Base-by-base conservation (phyloP, 768 basidiomycete species). In the Leccinum imitatum region DNA sequence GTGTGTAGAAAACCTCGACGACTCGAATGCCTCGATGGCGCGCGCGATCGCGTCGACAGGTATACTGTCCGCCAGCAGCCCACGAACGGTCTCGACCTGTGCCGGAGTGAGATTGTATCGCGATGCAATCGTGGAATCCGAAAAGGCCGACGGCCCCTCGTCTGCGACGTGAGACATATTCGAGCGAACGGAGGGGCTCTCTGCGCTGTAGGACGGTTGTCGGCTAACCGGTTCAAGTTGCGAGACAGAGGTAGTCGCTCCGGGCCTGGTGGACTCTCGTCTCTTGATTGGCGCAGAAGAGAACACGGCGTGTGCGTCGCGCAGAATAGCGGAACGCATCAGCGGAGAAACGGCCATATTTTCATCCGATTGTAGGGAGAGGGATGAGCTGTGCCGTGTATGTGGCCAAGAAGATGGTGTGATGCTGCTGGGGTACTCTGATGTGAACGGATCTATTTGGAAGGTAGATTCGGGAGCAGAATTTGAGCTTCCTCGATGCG, bases 291-390 rank as follows among this genome's bases (percentile, higher is more conserved):
- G 14, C 15, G 54, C 6, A 14, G 37, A 19, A 4, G 47, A 30
- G 30, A 15, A 50, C 15, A 21, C 30, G 2, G 57, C 56, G 17
- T 51, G 59, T 5, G 59, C 69, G 10, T 63, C 54, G 1, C 58
- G 59, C 17, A 65, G 61, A 23, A 67, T 60, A 4, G 63, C 48
- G 11, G 63, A 48, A 23, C 62, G 65, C 23, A 15, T 23, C 37
- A 33, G 17, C 1, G 59, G 59, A 13, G 57, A 19, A 13, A 70
- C 25, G 21, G 52, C 4, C 4, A 46, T 3, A 9, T n/a, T 39
- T n/a, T 19, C 11, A 17, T 57, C 51, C 3, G 6, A 15, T 3
- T 31, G 39, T 15, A 10, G 30, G 9, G 30, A 23, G 23, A 23
- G 23, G 1, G 23, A 23, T 23, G 23, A 23, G 23, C 23, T 21